These are phyloP conservation scores for Apium graveolens DNA, from an alignment of 129 eudicot genomes.

Conservation along the genomic window DNA sequence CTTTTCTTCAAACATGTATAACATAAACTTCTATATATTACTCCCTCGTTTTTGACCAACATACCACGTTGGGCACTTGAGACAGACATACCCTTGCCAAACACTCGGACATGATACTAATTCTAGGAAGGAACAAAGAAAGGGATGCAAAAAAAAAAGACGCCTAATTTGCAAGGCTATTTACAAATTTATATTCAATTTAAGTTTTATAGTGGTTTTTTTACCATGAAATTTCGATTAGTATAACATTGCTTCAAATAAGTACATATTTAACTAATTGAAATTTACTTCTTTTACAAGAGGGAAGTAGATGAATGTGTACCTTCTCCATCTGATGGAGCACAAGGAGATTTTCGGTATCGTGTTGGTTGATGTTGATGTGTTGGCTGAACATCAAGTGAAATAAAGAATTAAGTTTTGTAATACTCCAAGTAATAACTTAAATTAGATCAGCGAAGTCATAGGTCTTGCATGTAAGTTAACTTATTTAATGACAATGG, in stretches of 20 bases:
- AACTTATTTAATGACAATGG: neutral
- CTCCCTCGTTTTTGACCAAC: neutral
- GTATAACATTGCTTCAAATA: neutral
- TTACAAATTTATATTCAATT: too few species aligned
- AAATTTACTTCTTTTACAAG: neutral
- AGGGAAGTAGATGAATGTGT: constrained; percentile 7
- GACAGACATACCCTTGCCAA: too few species aligned
- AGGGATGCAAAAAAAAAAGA: neutral
- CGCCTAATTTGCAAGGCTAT: neutral
- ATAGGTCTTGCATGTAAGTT: neutral
- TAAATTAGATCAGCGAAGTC: neutral
- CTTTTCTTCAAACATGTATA: neutral
- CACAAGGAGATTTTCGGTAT: constrained; percentile 85
- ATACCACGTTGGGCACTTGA: neutral
- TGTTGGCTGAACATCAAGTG: constrained; percentile 59
- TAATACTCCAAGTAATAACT: neutral
- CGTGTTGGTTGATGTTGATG: constrained; percentile 98
- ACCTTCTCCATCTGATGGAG: constrained; percentile 90
- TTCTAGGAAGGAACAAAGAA: neutral
- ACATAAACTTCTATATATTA: neutral
- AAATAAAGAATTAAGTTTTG: neutral
- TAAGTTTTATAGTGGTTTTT: too few species aligned
- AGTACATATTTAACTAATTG: neutral
- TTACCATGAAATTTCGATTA: too few species aligned
- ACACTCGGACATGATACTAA: too few species aligned